A percentile compares a stretch with the other conserved stretches of the same genome.
Conservation (phyloP, 2,329 filamentous ascomycete genomes). For the Botrytis cinerea region DNA sequence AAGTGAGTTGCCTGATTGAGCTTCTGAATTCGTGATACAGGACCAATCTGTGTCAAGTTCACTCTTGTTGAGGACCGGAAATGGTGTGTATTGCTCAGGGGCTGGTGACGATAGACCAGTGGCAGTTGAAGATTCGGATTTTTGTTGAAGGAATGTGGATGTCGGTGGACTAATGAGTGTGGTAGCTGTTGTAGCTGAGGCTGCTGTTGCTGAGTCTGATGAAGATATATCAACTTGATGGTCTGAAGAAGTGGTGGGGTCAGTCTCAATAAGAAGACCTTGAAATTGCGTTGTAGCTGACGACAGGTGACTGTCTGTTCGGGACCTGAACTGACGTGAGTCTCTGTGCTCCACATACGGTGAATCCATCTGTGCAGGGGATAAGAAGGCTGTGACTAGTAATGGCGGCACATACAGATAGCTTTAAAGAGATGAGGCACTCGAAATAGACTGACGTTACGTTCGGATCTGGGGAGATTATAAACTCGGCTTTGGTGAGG, state of each 20-base stretch:
- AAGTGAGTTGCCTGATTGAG: constrained; percentile 32
- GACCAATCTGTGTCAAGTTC: constrained; percentile 39
- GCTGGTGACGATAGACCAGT: constrained; percentile 28
- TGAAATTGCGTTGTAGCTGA: constrained; percentile 39
- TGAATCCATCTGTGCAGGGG: constrained; percentile 37
- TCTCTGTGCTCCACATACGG: constrained; percentile 41
- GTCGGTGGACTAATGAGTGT: constrained; percentile 22
- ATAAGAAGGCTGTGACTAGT: constrained; percentile 38
- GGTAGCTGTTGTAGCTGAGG: constrained; percentile 22
- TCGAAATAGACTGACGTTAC: constrained; percentile 25
- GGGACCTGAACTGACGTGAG: constrained; percentile 42
- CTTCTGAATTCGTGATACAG: constrained; percentile 36
- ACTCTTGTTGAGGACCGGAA: constrained; percentile 37
- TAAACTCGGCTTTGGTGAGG: constrained; percentile 25
- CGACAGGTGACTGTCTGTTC: constrained; percentile 40
- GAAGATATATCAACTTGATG: constrained; percentile 31
- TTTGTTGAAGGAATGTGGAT: constrained; percentile 23
- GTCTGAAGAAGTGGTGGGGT: constrained; percentile 29
- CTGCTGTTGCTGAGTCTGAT: constrained; percentile 33
- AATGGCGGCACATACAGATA: constrained; percentile 32
- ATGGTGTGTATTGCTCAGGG: constrained; percentile 36
- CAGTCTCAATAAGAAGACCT: constrained; percentile 37
- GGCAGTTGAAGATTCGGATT: constrained; percentile 19
- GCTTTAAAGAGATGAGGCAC: constrained; percentile 29
- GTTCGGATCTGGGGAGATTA: constrained; percentile 26